phyloP scores from a whole-genome alignment of 1,284 basidiomycete species.

The Marasmius fiardii region DNA sequence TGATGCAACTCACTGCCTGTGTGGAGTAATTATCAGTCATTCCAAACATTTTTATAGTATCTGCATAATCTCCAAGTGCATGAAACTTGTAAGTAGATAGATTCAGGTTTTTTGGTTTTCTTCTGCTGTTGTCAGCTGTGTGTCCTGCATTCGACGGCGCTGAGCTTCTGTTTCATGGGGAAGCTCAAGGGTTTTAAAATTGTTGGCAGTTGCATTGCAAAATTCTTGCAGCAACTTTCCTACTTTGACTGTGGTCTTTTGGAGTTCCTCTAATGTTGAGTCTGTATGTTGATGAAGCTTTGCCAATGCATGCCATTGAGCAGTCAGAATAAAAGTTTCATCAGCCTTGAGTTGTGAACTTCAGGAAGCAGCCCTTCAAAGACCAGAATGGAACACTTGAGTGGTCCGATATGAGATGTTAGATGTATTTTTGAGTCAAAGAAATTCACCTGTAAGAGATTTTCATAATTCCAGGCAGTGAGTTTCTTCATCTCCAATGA shows the following conservation, averaged over 20 bases:
- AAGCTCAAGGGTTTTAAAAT: not conserved
- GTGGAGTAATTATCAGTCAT: not conserved
- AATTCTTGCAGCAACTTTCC: not conserved
- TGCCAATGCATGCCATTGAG: not conserved
- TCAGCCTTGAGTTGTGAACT: not conserved
- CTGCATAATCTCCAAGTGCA: not conserved
- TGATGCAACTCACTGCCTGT: not conserved
- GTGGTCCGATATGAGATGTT: no score
- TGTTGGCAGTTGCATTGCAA: no score
- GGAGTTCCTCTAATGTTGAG: not conserved
- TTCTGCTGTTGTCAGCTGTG: no score
- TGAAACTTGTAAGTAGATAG: not conserved
- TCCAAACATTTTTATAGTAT: not conserved
- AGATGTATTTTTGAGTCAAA: no score
- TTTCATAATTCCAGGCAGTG: conserved; percentile 22
- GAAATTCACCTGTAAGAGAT: conserved; percentile 18
- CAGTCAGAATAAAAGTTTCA: not conserved
- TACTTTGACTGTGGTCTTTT: not conserved
- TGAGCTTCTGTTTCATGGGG: not conserved
- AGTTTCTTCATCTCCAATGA: conserved; percentile 21
- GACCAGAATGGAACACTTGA: conserved; percentile 8
- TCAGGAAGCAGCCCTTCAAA: conserved; percentile 7
- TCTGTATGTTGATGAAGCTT: conserved; percentile 5
- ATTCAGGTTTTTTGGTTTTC: not conserved
- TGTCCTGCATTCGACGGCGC: no score